These are phyloP conservation scores for Suhomyces chickasaworum DNA, from an alignment of 1,139 yeast species.

Conservation along the genomic window DNA sequence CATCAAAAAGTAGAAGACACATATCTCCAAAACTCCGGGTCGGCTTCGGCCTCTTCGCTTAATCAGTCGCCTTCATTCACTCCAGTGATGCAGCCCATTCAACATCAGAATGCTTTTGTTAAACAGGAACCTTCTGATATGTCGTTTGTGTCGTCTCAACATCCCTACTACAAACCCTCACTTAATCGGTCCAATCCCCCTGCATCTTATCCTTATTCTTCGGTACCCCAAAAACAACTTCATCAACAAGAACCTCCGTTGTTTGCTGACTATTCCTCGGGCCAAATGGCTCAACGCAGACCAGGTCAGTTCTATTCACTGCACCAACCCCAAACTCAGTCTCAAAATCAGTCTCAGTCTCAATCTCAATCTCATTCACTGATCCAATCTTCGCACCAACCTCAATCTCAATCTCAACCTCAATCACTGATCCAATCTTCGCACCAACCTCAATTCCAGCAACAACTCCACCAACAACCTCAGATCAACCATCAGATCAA, in stretches of 20 bases:
- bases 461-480: conserved; percentile 17
- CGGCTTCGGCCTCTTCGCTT: conserved; percentile 3
- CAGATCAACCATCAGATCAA: conserved; percentile 15
- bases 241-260: neutral
- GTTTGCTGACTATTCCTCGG: conserved; percentile 2
- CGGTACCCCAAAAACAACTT: conserved; percentile 3
- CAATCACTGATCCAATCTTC: conserved; percentile 14
- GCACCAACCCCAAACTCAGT: no score
- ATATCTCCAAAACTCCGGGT: conserved; percentile 11
- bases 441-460: conserved; percentile 16
- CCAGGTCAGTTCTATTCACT: conserved; percentile 1
- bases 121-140: conserved; percentile 13
- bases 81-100: conserved; percentile 8
- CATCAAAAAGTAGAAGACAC: conserved; percentile 17
- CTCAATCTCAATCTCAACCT: conserved; percentile 12
- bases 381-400: conserved; percentile 17
- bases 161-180: conserved; percentile 5
- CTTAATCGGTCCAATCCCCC: conserved; percentile 5
- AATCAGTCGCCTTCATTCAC: conserved; percentile 6
- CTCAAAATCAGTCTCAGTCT: conserved; percentile 16
- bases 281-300: conserved; percentile 1
- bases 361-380: conserved; percentile 12
- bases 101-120: conserved; percentile 8
- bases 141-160: conserved; percentile 6
- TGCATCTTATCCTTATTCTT: neutral